Percentiles rank a stretch among this genome's conserved stretches.
phyloP scores from a whole-genome alignment of 176 grass and related monocot genomes.

The Themeda triandra region DNA sequence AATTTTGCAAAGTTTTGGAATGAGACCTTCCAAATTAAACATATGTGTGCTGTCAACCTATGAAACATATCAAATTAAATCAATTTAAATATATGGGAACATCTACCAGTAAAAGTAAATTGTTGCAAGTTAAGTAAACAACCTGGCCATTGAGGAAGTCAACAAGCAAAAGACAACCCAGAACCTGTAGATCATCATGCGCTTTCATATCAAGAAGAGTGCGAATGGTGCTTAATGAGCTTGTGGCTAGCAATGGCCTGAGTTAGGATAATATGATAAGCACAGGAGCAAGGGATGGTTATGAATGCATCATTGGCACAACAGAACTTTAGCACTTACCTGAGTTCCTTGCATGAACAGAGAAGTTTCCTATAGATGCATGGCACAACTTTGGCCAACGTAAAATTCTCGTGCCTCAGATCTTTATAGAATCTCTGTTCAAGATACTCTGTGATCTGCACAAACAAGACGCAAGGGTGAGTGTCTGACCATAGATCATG shows the following conservation, averaged over 20 bases:
- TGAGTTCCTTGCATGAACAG: constrained; percentile 87
- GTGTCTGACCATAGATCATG: background rate
- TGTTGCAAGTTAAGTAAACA: background rate
- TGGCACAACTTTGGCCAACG: constrained; percentile 77
- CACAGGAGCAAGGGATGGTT: constrained; percentile 4
- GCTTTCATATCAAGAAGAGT: constrained; percentile 84
- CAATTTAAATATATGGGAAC: constrained; percentile 23
- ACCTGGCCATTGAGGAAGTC: constrained; percentile 94
- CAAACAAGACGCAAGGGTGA: background rate
- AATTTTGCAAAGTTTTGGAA: constrained; percentile 91
- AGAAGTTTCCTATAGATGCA: constrained; percentile 83
- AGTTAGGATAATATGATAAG: constrained; percentile 30
- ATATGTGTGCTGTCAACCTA: constrained; percentile 96
- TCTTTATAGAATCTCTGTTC: constrained; percentile 96
- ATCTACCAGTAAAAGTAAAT: background rate
- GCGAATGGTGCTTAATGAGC: constrained; percentile 65
- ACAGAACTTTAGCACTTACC: constrained; percentile 50
- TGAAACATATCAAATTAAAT: constrained; percentile 25
- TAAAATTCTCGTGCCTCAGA: constrained; percentile 73
- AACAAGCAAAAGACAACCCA: constrained; percentile 81
- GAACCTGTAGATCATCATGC: constrained; percentile 59
- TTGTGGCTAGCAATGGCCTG: constrained; percentile 85
- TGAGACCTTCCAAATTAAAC: constrained; percentile 91
- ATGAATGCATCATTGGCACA: background rate
- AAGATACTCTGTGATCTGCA: constrained; percentile 79